phyloP scores from a whole-genome alignment of 495 filamentous ascomycete genomes.

The Penicillium soppii region DNA sequence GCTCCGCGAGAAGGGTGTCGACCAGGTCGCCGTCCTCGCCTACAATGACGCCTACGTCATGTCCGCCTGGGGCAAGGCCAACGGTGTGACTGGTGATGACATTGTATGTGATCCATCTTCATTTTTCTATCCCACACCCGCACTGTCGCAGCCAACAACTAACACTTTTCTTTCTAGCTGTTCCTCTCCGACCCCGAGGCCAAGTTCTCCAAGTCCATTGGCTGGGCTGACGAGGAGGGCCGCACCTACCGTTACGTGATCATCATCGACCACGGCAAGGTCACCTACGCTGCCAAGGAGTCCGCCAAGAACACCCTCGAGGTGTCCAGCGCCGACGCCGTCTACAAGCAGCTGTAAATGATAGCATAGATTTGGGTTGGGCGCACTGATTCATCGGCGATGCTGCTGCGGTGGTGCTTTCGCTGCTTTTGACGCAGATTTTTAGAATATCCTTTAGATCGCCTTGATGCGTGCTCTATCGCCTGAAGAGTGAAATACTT shows the following conservation, averaged over 20 bases:
- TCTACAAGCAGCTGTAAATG: constrained; percentile 30
- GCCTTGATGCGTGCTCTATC: constrained; percentile 14
- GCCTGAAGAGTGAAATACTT: constrained; percentile 20
- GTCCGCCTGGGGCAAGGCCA: constrained; percentile 95
- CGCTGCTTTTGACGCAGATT: neutral
- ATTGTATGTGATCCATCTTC: constrained; percentile 55
- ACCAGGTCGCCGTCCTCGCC: constrained; percentile 80
- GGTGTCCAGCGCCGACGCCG: constrained; percentile 35
- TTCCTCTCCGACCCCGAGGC: constrained; percentile 81
- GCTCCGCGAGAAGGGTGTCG: constrained; percentile 82
- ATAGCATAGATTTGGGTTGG: constrained; percentile 4
- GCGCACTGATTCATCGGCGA: constrained; percentile 13
- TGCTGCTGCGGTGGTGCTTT: neutral
- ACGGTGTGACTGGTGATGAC: constrained; percentile 73
- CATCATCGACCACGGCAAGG: constrained; percentile 85
- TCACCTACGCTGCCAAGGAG: constrained; percentile 84
- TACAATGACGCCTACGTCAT: constrained; percentile 92
- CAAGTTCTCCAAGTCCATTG: constrained; percentile 76
- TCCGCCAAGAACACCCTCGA: constrained; percentile 64
- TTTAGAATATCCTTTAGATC: constrained; percentile 9
- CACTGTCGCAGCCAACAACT: constrained; percentile 2
- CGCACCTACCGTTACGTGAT: constrained; percentile 82
- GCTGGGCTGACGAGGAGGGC: constrained; percentile 74
- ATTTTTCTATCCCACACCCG: neutral
- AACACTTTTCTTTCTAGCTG: constrained; percentile 50